Base-by-base conservation (phyloP, 2,329 filamentous ascomycete genomes). In the Fusarium sambucinum region DNA sequence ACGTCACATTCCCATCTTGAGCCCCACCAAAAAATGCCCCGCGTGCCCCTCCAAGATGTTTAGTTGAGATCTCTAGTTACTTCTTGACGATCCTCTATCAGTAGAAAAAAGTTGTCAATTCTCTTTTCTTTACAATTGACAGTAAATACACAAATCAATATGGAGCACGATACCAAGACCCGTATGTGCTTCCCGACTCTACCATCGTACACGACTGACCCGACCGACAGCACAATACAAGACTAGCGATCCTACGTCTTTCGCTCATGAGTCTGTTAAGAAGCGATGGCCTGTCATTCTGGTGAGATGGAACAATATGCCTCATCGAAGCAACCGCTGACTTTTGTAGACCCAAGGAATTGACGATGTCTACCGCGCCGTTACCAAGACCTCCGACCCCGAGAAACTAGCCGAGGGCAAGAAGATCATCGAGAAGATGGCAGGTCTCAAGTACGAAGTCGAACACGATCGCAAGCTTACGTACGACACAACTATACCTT, bases 211-310 rank as follows among this genome's bases (percentile, higher is more conserved):
- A 16, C 42, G 55, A 55, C 70, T 74, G 51, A 72, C 67, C 44
- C 17, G 55, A 12, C 40, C n/a, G 29, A 57, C 74, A 96, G 92
- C 90, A 46, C 89, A 88, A 64, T 96, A 91, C 78, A 86, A 85
- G 72, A 98, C 94, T 37, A 89, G 86, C 73, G 94, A 98, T 82
- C 88, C 87, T 74, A 92, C 86, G 41, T 97, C 94, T 47, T 98
- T 98, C 77, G 96, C 92, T 53, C 93, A 90, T 79, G 85, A 90
- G 63, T 97, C 96, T 11, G 95, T 93, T 33, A 87, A 91, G 75
- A 90, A 94, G 71, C 87, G 96, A 78, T 99, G 95, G 96, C 96
- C 96, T 17, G 85, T 97, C 58, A 99, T 99, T 76, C 82, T 99
- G 73, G 93, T 96, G 74, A 77, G 87, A 77, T 46, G 2, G 17